A percentile compares a stretch with the other conserved stretches of the same genome.
phyloP scores from a whole-genome alignment of 345 rosid species.

The Orychophragmus violaceus region DNA sequence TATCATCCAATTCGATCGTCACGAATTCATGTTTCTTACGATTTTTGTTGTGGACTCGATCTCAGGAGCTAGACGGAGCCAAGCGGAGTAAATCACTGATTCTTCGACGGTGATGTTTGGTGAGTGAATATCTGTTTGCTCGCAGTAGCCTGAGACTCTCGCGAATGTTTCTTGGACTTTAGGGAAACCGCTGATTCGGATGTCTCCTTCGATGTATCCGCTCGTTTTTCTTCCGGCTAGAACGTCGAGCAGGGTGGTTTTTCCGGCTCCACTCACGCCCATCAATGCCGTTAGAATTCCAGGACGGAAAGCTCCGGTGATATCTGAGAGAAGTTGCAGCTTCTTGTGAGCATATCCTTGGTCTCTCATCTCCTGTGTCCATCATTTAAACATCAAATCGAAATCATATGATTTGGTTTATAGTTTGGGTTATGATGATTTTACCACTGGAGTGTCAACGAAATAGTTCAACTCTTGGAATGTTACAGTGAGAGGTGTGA shows the following conservation, averaged over 20 bases:
- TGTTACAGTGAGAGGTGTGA: slow-evolving; percentile 67
- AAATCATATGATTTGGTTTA: neutral
- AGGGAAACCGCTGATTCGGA: slow-evolving; percentile 64
- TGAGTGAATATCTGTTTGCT: slow-evolving; percentile 79
- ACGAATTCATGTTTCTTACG: slow-evolving; percentile 70
- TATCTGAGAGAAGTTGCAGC: slow-evolving; percentile 53
- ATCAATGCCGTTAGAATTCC: slow-evolving; percentile 70
- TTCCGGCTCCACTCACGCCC: slow-evolving; percentile 87
- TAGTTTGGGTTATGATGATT: slow-evolving; percentile 6
- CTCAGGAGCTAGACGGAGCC: slow-evolving; percentile 69
- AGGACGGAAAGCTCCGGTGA: slow-evolving; percentile 77
- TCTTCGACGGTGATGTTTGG: slow-evolving; percentile 71
- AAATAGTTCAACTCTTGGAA: slow-evolving; percentile 60
- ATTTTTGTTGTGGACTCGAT: slow-evolving; percentile 48
- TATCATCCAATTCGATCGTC: slow-evolving; percentile 24
- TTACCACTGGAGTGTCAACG: slow-evolving; percentile 80
- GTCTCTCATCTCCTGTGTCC: slow-evolving; percentile 58
- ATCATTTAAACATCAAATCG: neutral
- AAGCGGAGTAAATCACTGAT: slow-evolving; percentile 67
- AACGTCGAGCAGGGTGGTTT: slow-evolving; percentile 83
- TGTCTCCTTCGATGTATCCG: slow-evolving; percentile 63
- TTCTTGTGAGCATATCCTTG: slow-evolving; percentile 55
- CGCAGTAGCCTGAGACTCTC: slow-evolving; percentile 70
- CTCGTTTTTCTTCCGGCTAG: slow-evolving; percentile 56
- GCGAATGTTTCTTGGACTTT: slow-evolving; percentile 79